Evolutionary conservation across 768 basidiomycete species (phyloP), one percentile per base, ranked within the genome.

Genomic region (Tylopilus felleus): DNA sequence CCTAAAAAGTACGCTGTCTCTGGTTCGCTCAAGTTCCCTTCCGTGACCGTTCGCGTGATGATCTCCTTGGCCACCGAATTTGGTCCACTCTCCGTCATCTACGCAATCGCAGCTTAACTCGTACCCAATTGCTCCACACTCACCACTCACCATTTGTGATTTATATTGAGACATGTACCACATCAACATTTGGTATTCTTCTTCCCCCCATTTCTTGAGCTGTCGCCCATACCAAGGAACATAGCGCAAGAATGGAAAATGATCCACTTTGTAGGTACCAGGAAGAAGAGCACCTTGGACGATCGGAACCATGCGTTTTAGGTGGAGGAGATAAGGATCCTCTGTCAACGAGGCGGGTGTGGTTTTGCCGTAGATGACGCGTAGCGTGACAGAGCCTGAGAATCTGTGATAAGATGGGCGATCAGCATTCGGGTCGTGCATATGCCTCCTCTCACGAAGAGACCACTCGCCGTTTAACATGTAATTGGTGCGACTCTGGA

Each of bases 201-300:
- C 79, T 2, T 63, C 58, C 43, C 85, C 83, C 36, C 81, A 83
- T 2, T 73, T 70, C 53, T 74, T 75, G 7, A 88, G 72, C 49
- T 82, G 78, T 16, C 75, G 72, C 1, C 82, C 73, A 59, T 85
- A 85, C n/a, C 80, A 81, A 1, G 86, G 85, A n/a, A 88, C 60
- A 56, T 80, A 82, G 19, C 52, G 55, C 23, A 75, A 59, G 41
- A 72, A 47, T 0, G 75, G 75, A 50, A 65, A 69, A n/a, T 57
- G 59, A 49, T 77, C 74, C 12, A 74, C 73, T 13, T 56, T 52
- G 45, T 70, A 71, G 5, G 67, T 59, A 2, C 74, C 72, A 0
- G 71, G 73, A 0, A 63, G 33, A 35, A 76, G 60, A 2, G 68
- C 68, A 2, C 57, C 51, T 17, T 71, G 66, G 1, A 77, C 54